Evolutionary conservation across 2,329 filamentous ascomycete species (phyloP).

Genomic region (Drechslerella coelobrocha): DNA sequence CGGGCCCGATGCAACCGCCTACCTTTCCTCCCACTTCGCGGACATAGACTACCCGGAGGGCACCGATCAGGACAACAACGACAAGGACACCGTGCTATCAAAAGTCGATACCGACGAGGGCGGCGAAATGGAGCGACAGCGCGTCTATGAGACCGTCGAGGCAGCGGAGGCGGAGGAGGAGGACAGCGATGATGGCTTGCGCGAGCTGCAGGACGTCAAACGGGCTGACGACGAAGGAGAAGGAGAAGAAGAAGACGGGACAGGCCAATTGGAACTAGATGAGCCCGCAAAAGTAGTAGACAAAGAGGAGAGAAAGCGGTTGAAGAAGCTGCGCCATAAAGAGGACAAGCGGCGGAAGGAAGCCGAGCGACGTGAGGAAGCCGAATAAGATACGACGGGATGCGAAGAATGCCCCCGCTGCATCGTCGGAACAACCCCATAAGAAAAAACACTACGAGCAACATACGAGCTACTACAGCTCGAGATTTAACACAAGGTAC

Average conservation of each 20-base stretch:
- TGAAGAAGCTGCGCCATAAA: slow-evolving; percentile 37
- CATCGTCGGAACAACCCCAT: too few relatives aligned
- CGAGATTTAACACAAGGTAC: too few relatives aligned
- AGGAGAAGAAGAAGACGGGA: slow-evolving; percentile 12
- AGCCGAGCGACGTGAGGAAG: slow-evolving; percentile 22
- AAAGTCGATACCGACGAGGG: slow-evolving; percentile 39
- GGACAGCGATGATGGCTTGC: slow-evolving; percentile 23
- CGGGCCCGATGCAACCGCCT: slow-evolving; percentile 28
- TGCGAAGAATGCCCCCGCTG: too few relatives aligned
- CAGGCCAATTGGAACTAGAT: background rate
- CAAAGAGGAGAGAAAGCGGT: slow-evolving; percentile 40
- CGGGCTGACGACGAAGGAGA: slow-evolving; percentile 1
- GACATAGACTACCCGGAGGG: background rate
- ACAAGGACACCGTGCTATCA: slow-evolving; percentile 12
- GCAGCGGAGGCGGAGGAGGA: slow-evolving; percentile 37
- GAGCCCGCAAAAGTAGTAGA: slow-evolving; percentile 17
- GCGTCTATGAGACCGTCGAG: slow-evolving; percentile 49
- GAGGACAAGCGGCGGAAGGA: slow-evolving; percentile 40
- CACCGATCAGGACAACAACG: slow-evolving; percentile 3
- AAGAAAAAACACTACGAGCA: too few relatives aligned
- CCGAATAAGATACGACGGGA: background rate
- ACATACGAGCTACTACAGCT: too few relatives aligned
- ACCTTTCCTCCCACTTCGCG: slow-evolving; percentile 10
- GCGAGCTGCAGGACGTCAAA: slow-evolving; percentile 30
- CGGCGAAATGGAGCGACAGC: slow-evolving; percentile 37